Evolutionary conservation across 768 basidiomycete genomes (phyloP), one percentile per base, ranked within the genome.

Genomic region (Serendipita sp.): DNA sequence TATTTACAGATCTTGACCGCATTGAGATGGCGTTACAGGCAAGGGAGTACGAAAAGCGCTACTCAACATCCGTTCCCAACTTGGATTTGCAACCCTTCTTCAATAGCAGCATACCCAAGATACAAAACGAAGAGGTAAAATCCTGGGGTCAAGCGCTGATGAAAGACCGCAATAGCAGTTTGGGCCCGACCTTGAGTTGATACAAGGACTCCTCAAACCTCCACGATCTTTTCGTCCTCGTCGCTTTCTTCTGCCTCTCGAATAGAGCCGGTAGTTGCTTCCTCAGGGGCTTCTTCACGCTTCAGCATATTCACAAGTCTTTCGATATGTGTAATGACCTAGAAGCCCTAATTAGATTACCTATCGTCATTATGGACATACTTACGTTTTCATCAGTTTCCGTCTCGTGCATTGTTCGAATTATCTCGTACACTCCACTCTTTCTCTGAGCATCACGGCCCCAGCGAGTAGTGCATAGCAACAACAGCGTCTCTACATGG

Each of bases 11-110:
- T 71, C 78, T 93, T 3, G 91, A 94, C 71, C 79, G 88, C 3
- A 85, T 91, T 65, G 91, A 94, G 72, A 88, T 94, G 87, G 89
- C 89, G 0, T 76, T 84, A 0, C 91, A 94, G 80, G 89, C 89
- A 0, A 74, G 79, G 0, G 88, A 91, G 71, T 91, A 92, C 68
- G 90, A 89, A 70, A 76, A 76, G 51, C 76, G 75, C 7, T 79
- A 85, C 38, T 60, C 56, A n/a, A 8, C 28, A n/a, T 32, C 56
- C 10, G 18, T 23, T 32, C 30, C 56, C 36, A 74, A 73, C 36
- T 70, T 71, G 30, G 76, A 76, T 23, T 75, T 94, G 2, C 89
- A 91, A 68, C 72, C 79, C 1, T 94, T 94, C 73, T 91, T 89
- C 69, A 86, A 93, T 68, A 83, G 80, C 69, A 91, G 89, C 67